Percentiles rank a stretch among this genome's conserved stretches.
Evolutionary conservation across 2,329 filamentous ascomycete species (phyloP).

Genomic region (Penicillium sp.): DNA sequence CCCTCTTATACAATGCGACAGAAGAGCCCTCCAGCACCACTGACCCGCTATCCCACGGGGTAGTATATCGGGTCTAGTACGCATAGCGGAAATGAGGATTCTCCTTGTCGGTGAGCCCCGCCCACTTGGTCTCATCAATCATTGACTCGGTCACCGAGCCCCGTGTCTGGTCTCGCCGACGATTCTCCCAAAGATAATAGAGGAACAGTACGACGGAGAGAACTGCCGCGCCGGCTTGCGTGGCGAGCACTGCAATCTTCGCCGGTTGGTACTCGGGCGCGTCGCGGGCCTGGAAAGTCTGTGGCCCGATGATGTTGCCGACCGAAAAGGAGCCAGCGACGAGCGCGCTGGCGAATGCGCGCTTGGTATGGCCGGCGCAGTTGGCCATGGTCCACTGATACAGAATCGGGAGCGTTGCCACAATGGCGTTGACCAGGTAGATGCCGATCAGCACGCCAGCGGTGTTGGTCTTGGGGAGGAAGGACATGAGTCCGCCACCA

Average conservation of each 20-base stretch:
- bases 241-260: slow-evolving; percentile 43
- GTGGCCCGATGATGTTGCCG: slow-evolving; percentile 15
- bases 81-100: slow-evolving; percentile 36
- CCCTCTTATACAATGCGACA: too few species aligned
- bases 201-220: slow-evolving; percentile 29
- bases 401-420: slow-evolving; percentile 46
- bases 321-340: slow-evolving; percentile 11
- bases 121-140: slow-evolving; percentile 29
- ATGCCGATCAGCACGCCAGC: slow-evolving; percentile 45
- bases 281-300: slow-evolving; percentile 12
- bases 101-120: slow-evolving; percentile 36
- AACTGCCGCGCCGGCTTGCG: slow-evolving; percentile 32
- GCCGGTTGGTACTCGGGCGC: slow-evolving; percentile 41
- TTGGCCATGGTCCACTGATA: slow-evolving; percentile 50
- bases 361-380: slow-evolving; percentile 33
- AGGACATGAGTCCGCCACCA: slow-evolving; percentile 41
- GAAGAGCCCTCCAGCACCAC: too few species aligned
- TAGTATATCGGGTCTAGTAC: too few species aligned
- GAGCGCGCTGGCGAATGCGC: slow-evolving; percentile 10
- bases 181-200: slow-evolving; percentile 35
- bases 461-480: slow-evolving; percentile 39
- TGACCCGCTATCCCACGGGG: too few species aligned
- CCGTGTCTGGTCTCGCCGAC: slow-evolving; percentile 21
- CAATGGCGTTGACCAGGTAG: slow-evolving; percentile 47
- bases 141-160: slow-evolving; percentile 15